Evolutionary conservation across 495 filamentous ascomycete species (phyloP).

Genomic region (Cercophora samala): DNA sequence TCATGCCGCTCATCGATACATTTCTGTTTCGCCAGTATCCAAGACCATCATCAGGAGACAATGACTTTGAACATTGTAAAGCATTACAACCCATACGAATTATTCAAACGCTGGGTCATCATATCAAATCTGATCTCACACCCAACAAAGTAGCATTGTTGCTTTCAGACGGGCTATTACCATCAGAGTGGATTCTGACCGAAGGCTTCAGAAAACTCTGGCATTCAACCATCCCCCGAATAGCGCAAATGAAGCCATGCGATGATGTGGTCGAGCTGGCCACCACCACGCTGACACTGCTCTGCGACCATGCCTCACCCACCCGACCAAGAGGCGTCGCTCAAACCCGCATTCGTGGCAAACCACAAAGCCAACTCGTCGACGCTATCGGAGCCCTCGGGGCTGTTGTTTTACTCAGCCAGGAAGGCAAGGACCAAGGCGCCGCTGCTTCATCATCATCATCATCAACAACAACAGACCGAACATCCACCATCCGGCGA

Average conservation of each 20-base stretch:
- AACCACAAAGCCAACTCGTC: slow-evolving; percentile 20
- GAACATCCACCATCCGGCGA: slow-evolving; percentile 12
- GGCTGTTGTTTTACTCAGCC: slow-evolving; percentile 22
- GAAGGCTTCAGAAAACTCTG: slow-evolving; percentile 40
- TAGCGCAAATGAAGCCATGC: slow-evolving; percentile 31
- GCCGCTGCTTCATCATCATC: background rate
- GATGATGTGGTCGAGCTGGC: slow-evolving; percentile 40
- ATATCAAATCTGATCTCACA: slow-evolving; percentile 27
- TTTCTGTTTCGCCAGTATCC: slow-evolving; percentile 37
- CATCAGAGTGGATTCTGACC: slow-evolving; percentile 45
- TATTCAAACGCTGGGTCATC: slow-evolving; percentile 26
- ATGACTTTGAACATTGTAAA: slow-evolving; percentile 26
- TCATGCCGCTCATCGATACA: slow-evolving; percentile 37
- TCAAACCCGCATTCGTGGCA: slow-evolving; percentile 18
- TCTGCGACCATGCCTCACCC: slow-evolving; percentile 29
- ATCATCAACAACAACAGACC: too few species aligned
- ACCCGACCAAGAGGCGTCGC: slow-evolving; percentile 12
- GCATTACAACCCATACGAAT: slow-evolving; percentile 32
- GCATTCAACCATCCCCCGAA: slow-evolving; percentile 28
- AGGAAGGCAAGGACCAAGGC: slow-evolving; percentile 13
- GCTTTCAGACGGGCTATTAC: slow-evolving; percentile 35
- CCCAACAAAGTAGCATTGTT: slow-evolving; percentile 37
- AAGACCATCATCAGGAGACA: slow-evolving; percentile 32
- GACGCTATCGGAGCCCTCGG: slow-evolving; percentile 22
- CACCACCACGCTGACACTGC: slow-evolving; percentile 30